Percentiles rank a stretch among this genome's conserved stretches.
These are phyloP conservation scores for Phytopythium chamaehyphon DNA, from an alignment of 352 stramenopile genomes.

Conservation along the genomic window DNA sequence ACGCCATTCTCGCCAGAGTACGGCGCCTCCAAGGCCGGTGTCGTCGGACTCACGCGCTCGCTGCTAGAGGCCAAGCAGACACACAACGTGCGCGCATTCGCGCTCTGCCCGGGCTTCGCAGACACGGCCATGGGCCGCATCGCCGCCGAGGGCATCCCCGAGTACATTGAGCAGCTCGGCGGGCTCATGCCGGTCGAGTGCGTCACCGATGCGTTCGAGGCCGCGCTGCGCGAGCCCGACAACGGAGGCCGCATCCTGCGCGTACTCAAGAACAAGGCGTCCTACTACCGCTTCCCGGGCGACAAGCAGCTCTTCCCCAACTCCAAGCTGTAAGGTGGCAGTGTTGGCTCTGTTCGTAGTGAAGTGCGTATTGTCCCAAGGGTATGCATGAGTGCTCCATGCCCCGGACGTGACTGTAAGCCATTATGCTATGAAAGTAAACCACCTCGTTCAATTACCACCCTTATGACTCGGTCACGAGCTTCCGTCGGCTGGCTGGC, in stretches of 20 bases:
- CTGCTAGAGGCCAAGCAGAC: constrained; percentile 29
- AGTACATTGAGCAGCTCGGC: constrained; percentile 26
- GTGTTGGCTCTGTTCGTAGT: neutral
- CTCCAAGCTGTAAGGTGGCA: constrained; percentile 28
- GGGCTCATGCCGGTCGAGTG: constrained; percentile 19
- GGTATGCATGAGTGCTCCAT: neutral
- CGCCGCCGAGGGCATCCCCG: constrained; percentile 17
- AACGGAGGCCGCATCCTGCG: constrained; percentile 38
- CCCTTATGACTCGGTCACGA: neutral
- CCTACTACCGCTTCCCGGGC: constrained; percentile 42
- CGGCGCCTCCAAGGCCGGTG: constrained; percentile 42
- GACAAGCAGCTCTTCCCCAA: constrained; percentile 44
- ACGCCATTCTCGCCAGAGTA: constrained; percentile 46
- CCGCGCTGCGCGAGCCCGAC: constrained; percentile 25
- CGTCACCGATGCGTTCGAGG: constrained; percentile 35
- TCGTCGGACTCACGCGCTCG: constrained; percentile 50
- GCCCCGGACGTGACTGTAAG: no score
- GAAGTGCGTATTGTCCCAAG: neutral
- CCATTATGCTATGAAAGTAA: constrained; percentile 2
- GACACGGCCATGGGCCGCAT: constrained; percentile 45
- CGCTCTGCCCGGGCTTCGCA: constrained; percentile 40
- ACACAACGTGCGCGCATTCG: constrained; percentile 43
- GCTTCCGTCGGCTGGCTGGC: no score
- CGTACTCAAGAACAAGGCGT: constrained; percentile 20
- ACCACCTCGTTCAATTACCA: constrained; percentile 4